A percentile compares a stretch with the other conserved stretches of the same genome.
phyloP scores from a whole-genome alignment of 2,329 filamentous ascomycete genomes.

The Bipolaris zeicola region DNA sequence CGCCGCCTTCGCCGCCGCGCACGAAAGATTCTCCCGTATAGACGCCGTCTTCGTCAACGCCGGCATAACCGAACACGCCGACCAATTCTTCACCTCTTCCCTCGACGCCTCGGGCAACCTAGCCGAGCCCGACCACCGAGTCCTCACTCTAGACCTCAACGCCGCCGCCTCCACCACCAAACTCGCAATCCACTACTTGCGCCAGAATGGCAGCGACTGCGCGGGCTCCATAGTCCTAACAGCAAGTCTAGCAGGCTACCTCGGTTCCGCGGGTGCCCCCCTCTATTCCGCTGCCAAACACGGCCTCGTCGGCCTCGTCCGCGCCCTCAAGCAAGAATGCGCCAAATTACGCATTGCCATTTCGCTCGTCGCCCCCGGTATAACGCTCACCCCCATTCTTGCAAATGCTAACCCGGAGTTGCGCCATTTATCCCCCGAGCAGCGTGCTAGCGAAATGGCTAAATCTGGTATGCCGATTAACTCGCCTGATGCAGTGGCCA shows the following conservation, averaged over 20 bases:
- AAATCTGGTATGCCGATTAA: constrained; percentile 56
- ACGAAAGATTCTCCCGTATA: constrained; percentile 52
- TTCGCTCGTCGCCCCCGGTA: constrained; percentile 56
- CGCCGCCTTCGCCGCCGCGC: constrained; percentile 51
- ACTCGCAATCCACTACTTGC: constrained; percentile 55
- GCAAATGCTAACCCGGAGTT: constrained; percentile 37
- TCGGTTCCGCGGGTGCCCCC: constrained; percentile 55
- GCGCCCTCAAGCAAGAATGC: constrained; percentile 57
- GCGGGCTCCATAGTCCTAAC: constrained; percentile 50
- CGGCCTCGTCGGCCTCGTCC: constrained; percentile 58
- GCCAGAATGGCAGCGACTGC: constrained; percentile 43
- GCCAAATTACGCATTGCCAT: constrained; percentile 54
- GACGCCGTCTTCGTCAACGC: constrained; percentile 58
- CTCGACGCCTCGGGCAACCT: constrained; percentile 50
- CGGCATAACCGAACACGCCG: constrained; percentile 55
- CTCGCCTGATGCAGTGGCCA: constrained; percentile 51
- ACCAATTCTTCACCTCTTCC: constrained; percentile 57
- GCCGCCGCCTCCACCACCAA: constrained; percentile 56
- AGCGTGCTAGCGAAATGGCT: constrained; percentile 53
- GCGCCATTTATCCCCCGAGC: constrained; percentile 34
- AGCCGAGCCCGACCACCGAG: constrained; percentile 54
- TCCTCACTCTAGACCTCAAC: constrained; percentile 54
- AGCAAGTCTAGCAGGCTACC: constrained; percentile 56
- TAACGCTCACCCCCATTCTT: constrained; percentile 56
- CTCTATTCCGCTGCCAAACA: constrained; percentile 59